Evolutionary conservation across 106 monocot genomes (phyloP).

Genomic region (Amphibolis antarctica): DNA sequence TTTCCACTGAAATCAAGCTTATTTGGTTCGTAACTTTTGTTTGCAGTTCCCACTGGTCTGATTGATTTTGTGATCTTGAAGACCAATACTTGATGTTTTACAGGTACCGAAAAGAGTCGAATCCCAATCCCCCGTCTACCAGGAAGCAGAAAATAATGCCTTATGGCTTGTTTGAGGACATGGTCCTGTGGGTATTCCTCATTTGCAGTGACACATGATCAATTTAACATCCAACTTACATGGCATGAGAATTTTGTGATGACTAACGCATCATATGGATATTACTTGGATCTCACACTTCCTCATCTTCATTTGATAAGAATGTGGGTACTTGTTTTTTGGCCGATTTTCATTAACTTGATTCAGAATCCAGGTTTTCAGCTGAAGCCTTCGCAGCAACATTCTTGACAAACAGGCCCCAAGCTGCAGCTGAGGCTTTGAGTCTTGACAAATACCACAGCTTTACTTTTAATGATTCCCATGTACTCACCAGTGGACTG

Average conservation of each 20-base stretch:
- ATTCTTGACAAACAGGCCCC: background rate
- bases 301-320: too few species aligned
- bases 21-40: constrained; percentile 32
- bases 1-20: constrained; percentile 46
- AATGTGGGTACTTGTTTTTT: too few species aligned
- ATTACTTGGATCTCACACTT: too few species aligned
- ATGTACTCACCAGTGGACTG: too few species aligned
- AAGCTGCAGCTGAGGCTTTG: background rate
- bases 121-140: background rate
- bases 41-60: background rate
- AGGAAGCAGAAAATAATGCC: background rate
- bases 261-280: too few species aligned
- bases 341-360: too few species aligned
- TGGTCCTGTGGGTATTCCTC: background rate
- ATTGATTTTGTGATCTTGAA: background rate
- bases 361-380: too few species aligned
- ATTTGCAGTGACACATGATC: background rate
- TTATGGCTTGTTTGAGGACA: background rate
- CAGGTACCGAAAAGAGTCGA: constrained; percentile 5
- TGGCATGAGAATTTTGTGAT: too few species aligned
- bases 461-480: background rate
- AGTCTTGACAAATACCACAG: background rate
- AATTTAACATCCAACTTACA: too few species aligned
- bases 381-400: background rate
- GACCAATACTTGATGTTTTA: background rate